Base-by-base conservation (phyloP, 2,329 filamentous ascomycete species). In the Talaromyces verruculosus region DNA sequence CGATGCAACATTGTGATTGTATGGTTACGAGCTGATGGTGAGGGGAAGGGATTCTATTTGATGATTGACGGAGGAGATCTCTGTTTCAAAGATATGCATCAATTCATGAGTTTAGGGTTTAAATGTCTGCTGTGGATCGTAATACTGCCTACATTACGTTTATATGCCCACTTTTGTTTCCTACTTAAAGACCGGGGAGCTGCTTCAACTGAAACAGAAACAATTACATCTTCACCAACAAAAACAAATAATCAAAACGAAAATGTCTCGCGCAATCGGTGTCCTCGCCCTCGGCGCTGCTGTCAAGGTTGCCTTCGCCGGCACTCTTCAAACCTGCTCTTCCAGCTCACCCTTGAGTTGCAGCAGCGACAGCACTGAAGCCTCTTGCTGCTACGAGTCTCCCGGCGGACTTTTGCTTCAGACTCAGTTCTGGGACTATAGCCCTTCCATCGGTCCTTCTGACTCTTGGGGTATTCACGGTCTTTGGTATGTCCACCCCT, bases 381-480 rank as follows among this genome's bases (percentile, higher is more conserved):
- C 86, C 70, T 76, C 82, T 3, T 88, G 86, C 77, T 88, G 86
- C 78, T 87, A 84, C 78, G 86, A 87, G 68, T 77, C 80, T 15
- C 85, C 85, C 0, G 85, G 85, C 41, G 86, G 86, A 25, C 80
- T 85, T 59, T 74, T 88, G 35, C 77, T 87, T 15, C 81, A 82
- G 74, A 87, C 85, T 10, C 85, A 88, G 67, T 87, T 88, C 74
- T 88, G 86, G 86, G 85, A 88, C 70, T 83, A 82, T 0, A 71
- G 82, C 60, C 85, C 85, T 2, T 75, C 81, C 0, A 84, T 82
- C 0, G 85, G 85, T 0, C 85, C 85, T 0, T 74, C 75, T 5
- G 80, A 87, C 69, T 83, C 82, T 17, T 87, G 85, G 85, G 87
- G 85, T 0, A 79, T 87, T 13, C 85, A 87, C 69, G 85, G 85